These are phyloP conservation scores for Novymonas esmeraldas DNA, from an alignment of 208 protist species.

Conservation along the genomic window DNA sequence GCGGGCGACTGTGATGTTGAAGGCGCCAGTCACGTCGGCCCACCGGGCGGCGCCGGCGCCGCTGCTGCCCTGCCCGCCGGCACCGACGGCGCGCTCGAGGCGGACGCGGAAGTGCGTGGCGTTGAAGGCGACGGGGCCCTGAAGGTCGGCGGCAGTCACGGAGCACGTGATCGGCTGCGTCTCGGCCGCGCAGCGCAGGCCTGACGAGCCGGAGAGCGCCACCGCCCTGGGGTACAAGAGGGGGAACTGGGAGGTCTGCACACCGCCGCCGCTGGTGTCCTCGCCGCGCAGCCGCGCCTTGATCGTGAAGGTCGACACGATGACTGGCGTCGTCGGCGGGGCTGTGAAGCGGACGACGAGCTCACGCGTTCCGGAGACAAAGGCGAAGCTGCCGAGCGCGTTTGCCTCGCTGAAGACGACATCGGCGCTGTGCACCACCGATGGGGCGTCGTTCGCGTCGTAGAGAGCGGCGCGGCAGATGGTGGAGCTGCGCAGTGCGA, in stretches of 20 bases:
- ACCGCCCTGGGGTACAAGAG: slow-evolving; percentile 39
- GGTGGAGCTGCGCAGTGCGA: slow-evolving; percentile 38
- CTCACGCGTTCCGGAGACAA: slow-evolving; percentile 36
- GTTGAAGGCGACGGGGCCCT: slow-evolving; percentile 41
- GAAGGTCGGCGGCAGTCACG: slow-evolving; percentile 29
- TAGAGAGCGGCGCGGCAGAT: slow-evolving; percentile 35
- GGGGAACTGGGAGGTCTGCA: slow-evolving; percentile 27
- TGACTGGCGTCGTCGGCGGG: slow-evolving; percentile 6
- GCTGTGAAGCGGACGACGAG: slow-evolving; percentile 51
- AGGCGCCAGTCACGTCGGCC: slow-evolving; percentile 10
- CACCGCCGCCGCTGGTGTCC: slow-evolving; percentile 4
- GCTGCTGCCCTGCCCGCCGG: background rate
- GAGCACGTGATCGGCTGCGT: slow-evolving; percentile 37
- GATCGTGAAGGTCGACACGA: slow-evolving; percentile 35
- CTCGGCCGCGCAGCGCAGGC: slow-evolving; percentile 36
- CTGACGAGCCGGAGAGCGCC: slow-evolving; percentile 28
- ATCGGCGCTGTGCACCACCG: slow-evolving; percentile 38
- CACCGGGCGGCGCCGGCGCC: background rate
- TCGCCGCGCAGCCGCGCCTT: slow-evolving; percentile 20
- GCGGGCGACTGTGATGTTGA: slow-evolving; percentile 1
- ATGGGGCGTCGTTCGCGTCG: slow-evolving; percentile 28
- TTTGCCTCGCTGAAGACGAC: slow-evolving; percentile 44
- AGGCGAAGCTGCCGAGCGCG: slow-evolving; percentile 37
- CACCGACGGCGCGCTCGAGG: slow-evolving; percentile 27
- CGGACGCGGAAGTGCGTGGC: slow-evolving; percentile 36